These are phyloP conservation scores for Ophiostoma pallidulum DNA, from an alignment of 2,329 filamentous ascomycete genomes.

Conservation along the genomic window DNA sequence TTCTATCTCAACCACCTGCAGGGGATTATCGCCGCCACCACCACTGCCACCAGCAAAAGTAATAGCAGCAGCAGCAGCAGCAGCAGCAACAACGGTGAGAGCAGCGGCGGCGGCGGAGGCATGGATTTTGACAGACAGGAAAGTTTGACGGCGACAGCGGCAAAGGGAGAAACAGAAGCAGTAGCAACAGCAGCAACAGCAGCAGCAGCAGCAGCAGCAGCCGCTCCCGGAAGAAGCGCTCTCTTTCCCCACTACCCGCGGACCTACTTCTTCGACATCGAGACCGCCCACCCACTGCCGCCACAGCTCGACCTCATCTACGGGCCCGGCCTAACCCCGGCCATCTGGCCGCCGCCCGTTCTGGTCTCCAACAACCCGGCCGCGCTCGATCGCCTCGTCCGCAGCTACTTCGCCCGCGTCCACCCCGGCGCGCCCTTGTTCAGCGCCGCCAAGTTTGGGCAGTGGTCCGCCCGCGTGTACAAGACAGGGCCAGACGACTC, in stretches of 20 bases:
- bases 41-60: no score
- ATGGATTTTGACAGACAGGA: no score
- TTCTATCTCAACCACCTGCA: slow-evolving; percentile 22
- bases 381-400: slow-evolving; percentile 21
- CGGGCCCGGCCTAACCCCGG: not conserved
- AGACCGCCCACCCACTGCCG: slow-evolving; percentile 25
- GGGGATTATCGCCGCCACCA: no score
- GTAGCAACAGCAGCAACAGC: not conserved
- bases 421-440: slow-evolving; percentile 30
- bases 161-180: not conserved
- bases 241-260: slow-evolving; percentile 21
- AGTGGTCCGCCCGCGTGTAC: slow-evolving; percentile 22
- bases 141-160: no score
- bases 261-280: slow-evolving; percentile 27
- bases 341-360: not conserved
- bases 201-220: not conserved
- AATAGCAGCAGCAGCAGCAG: no score
- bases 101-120: no score
- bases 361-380: slow-evolving; percentile 20
- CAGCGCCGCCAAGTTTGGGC: slow-evolving; percentile 20
- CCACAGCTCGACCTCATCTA: slow-evolving; percentile 22
- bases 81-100: no score
- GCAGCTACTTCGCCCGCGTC: slow-evolving; percentile 27
- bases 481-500: slow-evolving; percentile 18
- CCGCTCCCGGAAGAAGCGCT: not conserved